These are phyloP conservation scores for Hericium erinaceus DNA, from an alignment of 768 basidiomycete species.

Conservation along the genomic window DNA sequence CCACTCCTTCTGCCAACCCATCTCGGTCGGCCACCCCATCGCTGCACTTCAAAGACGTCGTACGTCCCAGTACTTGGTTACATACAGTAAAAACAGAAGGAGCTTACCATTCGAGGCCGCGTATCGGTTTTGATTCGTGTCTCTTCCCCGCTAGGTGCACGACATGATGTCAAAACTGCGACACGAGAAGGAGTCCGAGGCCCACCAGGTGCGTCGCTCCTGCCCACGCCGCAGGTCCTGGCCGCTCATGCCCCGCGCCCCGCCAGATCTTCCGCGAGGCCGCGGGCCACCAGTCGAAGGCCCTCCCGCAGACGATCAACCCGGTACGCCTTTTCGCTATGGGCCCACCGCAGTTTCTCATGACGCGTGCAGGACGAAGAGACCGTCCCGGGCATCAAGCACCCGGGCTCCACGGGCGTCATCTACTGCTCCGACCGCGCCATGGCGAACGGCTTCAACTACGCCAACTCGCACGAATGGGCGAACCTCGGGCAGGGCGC, in stretches of 20 bases:
- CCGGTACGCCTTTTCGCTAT: conserved; percentile 34
- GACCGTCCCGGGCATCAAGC: conserved; percentile 81
- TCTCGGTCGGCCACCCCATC: conserved; percentile 15
- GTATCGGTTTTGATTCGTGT: conserved; percentile 19
- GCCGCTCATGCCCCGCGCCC: not conserved
- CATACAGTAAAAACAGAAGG: conserved; percentile 3
- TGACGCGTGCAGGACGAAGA: conserved; percentile 56
- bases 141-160: conserved; percentile 45
- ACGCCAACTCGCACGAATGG: conserved; percentile 73
- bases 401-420: conserved; percentile 55
- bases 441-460: conserved; percentile 90
- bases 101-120: conserved; percentile 8
- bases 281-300: conserved; percentile 58
- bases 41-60: conserved; percentile 31
- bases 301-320: conserved; percentile 59
- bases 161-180: conserved; percentile 59
- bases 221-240: not conserved
- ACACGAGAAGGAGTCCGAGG: conserved; percentile 80
- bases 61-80: conserved; percentile 20
- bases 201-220: conserved; percentile 54
- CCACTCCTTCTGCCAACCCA: conserved; percentile 7
- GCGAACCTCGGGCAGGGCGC: conserved; percentile 88
- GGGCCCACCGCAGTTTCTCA: not conserved
- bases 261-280: conserved; percentile 65
- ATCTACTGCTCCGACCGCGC: conserved; percentile 91